These are phyloP conservation scores for Yamadazyma kitorensis DNA, from an alignment of 805 yeast genomes.

Conservation along the genomic window DNA sequence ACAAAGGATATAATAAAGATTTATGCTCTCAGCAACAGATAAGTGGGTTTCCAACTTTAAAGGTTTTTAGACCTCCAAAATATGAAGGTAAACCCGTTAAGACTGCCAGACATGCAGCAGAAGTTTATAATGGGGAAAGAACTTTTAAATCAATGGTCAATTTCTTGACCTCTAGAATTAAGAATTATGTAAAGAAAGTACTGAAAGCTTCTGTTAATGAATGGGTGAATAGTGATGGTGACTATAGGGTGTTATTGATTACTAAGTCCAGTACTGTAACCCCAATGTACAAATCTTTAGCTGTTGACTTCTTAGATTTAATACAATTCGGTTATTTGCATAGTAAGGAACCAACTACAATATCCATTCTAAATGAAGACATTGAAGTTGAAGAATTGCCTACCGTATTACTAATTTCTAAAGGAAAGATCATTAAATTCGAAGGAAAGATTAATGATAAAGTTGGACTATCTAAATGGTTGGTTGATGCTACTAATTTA, in stretches of 20 bases:
- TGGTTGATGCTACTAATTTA: slow-evolving; percentile 21
- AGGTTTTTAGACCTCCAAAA: slow-evolving; percentile 83
- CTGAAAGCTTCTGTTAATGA: slow-evolving; percentile 27
- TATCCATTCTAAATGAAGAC: slow-evolving; percentile 1
- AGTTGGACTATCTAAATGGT: slow-evolving; percentile 31
- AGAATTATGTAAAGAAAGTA: slow-evolving; percentile 58
- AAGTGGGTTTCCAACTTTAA: slow-evolving; percentile 80
- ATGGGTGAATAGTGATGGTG: slow-evolving; percentile 19
- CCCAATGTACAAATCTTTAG: slow-evolving; percentile 60
- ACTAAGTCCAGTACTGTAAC: slow-evolving; percentile 49
- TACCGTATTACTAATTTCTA: slow-evolving; percentile 15
- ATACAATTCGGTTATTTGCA: slow-evolving; percentile 48
- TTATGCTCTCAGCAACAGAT: slow-evolving; percentile 66
- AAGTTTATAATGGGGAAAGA: slow-evolving; percentile 62
- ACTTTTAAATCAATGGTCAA: slow-evolving; percentile 51
- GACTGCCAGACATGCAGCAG: slow-evolving; percentile 46
- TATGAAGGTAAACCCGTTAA: slow-evolving; percentile 15
- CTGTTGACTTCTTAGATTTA: slow-evolving; percentile 61
- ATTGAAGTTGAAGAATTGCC: slow-evolving; percentile 23
- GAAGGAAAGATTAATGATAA: slow-evolving; percentile 28
- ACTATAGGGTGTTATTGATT: slow-evolving; percentile 49
- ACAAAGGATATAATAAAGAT: slow-evolving; percentile 59
- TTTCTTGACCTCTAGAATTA: slow-evolving; percentile 55
- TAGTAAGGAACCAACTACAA: slow-evolving; percentile 13
- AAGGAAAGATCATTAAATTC: slow-evolving; percentile 4